phyloP scores from a whole-genome alignment of 1,284 basidiomycete genomes.

The Cerrena zonata region DNA sequence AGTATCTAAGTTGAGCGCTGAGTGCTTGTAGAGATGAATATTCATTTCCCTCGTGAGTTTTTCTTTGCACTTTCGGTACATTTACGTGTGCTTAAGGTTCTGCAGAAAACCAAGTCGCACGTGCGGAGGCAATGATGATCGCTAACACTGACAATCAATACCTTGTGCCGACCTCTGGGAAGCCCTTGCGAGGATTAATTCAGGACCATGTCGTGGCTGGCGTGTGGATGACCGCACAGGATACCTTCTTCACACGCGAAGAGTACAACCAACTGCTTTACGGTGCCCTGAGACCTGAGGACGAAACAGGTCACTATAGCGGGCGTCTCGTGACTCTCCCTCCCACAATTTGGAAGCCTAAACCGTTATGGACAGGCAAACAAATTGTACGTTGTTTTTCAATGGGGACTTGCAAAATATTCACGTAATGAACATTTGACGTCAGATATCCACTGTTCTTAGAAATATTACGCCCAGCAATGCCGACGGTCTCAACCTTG shows the following conservation, averaged over 20 bases:
- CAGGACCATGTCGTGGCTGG: constrained; percentile 99
- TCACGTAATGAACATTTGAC: neutral
- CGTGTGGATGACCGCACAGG: constrained; percentile 98
- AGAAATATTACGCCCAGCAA: constrained; percentile 85
- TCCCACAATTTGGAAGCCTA: constrained; percentile 89
- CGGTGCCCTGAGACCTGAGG: constrained; percentile 89
- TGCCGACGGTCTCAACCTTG: constrained; percentile 80
- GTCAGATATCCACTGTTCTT: constrained; percentile 87
- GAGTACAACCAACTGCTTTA: constrained; percentile 97
- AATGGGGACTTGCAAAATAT: constrained; percentile 9
- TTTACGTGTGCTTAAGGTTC: neutral
- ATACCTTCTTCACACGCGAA: constrained; percentile 90
- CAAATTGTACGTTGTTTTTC: constrained; percentile 69
- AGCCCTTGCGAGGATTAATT: constrained; percentile 94
- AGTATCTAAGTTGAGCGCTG: constrained; percentile 14
- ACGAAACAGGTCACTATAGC: constrained; percentile 54
- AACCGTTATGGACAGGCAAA: constrained; percentile 94
- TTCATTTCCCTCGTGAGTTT: constrained; percentile 91
- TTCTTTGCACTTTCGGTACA: neutral
- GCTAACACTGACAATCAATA: constrained; percentile 99
- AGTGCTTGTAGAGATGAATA: constrained; percentile 83
- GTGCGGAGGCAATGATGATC: constrained; percentile 89
- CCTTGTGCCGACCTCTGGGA: constrained; percentile 95
- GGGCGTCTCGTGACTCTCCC: constrained; percentile 79
- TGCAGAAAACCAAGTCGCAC: constrained; percentile 84